Base-by-base conservation (phyloP, 306 rosid species). In the Corylus americana region DNA sequence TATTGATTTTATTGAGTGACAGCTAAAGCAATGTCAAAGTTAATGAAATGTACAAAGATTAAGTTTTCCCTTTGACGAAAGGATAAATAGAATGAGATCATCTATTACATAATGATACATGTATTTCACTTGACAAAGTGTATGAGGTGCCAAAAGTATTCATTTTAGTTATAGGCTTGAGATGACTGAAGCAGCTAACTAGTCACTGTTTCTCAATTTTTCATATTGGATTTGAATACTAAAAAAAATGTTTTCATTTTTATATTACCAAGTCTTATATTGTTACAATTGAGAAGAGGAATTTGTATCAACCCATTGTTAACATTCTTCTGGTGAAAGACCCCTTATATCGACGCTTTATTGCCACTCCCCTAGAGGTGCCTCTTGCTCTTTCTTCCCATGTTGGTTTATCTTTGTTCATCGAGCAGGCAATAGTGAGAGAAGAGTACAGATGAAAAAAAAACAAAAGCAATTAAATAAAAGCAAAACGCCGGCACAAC, bases 271-370 rank as follows among this genome's bases (percentile, higher is more conserved):
- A 59, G 27, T 59, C 66, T 42, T 42, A 59, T 27, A 11, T 59
- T 59, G 16, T 59, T 20, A 25, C 11, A 59, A 59, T 59, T 59
- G 16, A 25, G 37, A 59, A 25, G 14, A 59, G 39, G 37, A 59
- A 10, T 25, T 12, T 4, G 16, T 3, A 25, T 59, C 35, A 25
- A 20, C 5, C 20, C 45, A 29, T 27, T 31, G 18, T 63, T 7
- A 31, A 63, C 44, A 63, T 63, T 11, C 44, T 63, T 14, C 44
- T 63, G 45, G 44, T 2, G 20, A 63, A 88, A 84, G 89, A 90
- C 25, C 25, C 25, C 25, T 22, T 22, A 22, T 22, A 22, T 22
- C 0, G 25, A 22, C 25, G 0, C 25, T 22, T 22, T 22, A 22
- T 22, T 22, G 25, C 25, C 25, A 22, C 25, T 22, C 25, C 25